Conservation (phyloP, 2,329 filamentous ascomycete genomes). For the Nakataea oryzae region DNA sequence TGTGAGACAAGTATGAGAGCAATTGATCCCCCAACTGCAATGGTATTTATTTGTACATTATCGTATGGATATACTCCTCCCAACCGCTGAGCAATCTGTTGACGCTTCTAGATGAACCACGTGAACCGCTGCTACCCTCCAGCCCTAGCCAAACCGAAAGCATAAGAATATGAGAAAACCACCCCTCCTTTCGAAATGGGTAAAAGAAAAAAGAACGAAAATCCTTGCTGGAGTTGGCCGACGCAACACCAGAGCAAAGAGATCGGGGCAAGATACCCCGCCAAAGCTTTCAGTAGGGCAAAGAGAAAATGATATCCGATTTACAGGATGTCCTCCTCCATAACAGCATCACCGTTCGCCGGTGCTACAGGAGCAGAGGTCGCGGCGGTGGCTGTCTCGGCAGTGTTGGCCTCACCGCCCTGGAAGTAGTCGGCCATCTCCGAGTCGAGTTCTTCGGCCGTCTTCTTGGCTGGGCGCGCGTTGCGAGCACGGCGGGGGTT, state of each 20-base stretch:
- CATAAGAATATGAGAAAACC: neutral
- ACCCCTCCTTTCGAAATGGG: neutral
- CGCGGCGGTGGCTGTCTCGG: slow-evolving; percentile 31
- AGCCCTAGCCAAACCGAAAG: neutral
- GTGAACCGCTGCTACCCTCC: too few species aligned
- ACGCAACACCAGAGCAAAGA: neutral
- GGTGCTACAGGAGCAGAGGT: slow-evolving; percentile 29
- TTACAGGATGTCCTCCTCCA: slow-evolving; percentile 55
- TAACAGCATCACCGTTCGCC: slow-evolving; percentile 29
- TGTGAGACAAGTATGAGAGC: too few species aligned
- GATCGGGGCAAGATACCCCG: neutral
- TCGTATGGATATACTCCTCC: neutral
- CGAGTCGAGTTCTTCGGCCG: slow-evolving; percentile 85
- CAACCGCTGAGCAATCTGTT: neutral
- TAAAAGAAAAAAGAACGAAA: neutral
- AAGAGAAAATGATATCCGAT: neutral
- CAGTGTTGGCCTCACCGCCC: slow-evolving; percentile 19
- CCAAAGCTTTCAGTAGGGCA: neutral
- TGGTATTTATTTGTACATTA: neutral
- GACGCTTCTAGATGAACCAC: neutral
- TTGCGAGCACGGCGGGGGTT: slow-evolving; percentile 41
- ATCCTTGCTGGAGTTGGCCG: neutral
- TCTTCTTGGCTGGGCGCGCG: slow-evolving; percentile 70
- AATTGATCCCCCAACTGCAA: too few species aligned
- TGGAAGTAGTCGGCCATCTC: slow-evolving; percentile 97